phyloP scores from a whole-genome alignment of 345 rosid species.

The Boechera retrofracta region DNA sequence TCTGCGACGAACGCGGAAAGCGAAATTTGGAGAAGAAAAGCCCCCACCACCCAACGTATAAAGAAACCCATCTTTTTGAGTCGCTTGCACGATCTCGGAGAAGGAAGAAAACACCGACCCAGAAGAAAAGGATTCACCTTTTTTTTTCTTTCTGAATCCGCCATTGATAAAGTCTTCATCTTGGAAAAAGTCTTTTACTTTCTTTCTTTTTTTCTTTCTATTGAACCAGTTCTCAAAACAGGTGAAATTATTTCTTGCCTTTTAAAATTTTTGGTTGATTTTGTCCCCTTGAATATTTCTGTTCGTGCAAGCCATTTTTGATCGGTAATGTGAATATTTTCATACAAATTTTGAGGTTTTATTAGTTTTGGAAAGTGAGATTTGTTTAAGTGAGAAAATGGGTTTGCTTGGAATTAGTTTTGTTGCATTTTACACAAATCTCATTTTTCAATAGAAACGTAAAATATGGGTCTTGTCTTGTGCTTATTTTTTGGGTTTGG shows the following conservation, averaged over 20 bases:
- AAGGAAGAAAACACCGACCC: conserved; percentile 28
- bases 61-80: neutral
- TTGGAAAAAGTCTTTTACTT: conserved; percentile 10
- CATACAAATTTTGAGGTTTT: neutral
- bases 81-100: conserved; percentile 44
- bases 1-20: conserved; percentile 41
- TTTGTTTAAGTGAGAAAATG: conserved; percentile 3
- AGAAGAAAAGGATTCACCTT: conserved; percentile 33
- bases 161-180: conserved; percentile 7
- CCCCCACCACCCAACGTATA: conserved; percentile 23
- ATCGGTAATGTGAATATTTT: conserved; percentile 8
- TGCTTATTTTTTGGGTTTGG: conserved; percentile 21
- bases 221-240: conserved; percentile 16
- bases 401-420: conserved; percentile 12
- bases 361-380: neutral
- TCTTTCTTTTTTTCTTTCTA: neutral
- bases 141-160: conserved; percentile 16
- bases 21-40: conserved; percentile 35
- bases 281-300: neutral
- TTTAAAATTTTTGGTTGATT: neutral
- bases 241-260: conserved; percentile 20
- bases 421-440: conserved; percentile 6
- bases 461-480: conserved; percentile 21
- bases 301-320: conserved; percentile 20
- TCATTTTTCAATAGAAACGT: conserved; percentile 37